Evolutionary conservation across 768 basidiomycete genomes (phyloP), one percentile per base, ranked within the genome.

Genomic region (Kwoniella botswanensis): DNA sequence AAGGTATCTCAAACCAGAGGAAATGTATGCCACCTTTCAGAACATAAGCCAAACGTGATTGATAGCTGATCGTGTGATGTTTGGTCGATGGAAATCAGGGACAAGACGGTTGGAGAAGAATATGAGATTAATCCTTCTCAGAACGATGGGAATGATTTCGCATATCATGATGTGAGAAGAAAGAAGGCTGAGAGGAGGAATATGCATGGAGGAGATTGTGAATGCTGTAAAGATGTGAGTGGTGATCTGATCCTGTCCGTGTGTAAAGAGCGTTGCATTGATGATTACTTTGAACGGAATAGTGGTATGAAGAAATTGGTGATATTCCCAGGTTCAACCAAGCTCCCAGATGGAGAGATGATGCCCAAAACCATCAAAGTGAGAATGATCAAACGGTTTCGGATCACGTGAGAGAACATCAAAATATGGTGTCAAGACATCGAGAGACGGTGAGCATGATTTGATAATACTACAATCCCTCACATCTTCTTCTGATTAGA

Each of bases 221-320:
- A 92, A 72, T 90, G 90, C 70, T 96, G 94, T 80, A 88, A 86
- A 52, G 90, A 90, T 60, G 93, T 93, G 77, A 68, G 88, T 84
- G 41, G 9, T 17, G 21, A 29, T 41, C n/a, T 54, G 52, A 13
- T 26, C 22, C 21, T 65, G 26, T 26, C 26, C 0, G 26, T 4
- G 26, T 26, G 3, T 26, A 2, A 26, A 26, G 26, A 26, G 26
- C 26, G 26, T 26, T 26, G 26, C 26, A 26, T 26, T 26, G 26
- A 26, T 26, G 26, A 3, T 26, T 26, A 4, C 26, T 26, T 26
- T 26, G 26, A 26, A 26, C 3, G 26, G 26, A 26, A 26, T 56
- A 94, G 93, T 94, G 93, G 76, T 93, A 94, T 79, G 87, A 89
- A 68, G 89, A 88, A 0, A 84, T 95, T 15, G 92, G 91, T 0